Percentiles rank a stretch among this genome's conserved stretches.
Conservation (phyloP, 2,329 filamentous ascomycete genomes). For the Coniochaeta pulveracea region DNA sequence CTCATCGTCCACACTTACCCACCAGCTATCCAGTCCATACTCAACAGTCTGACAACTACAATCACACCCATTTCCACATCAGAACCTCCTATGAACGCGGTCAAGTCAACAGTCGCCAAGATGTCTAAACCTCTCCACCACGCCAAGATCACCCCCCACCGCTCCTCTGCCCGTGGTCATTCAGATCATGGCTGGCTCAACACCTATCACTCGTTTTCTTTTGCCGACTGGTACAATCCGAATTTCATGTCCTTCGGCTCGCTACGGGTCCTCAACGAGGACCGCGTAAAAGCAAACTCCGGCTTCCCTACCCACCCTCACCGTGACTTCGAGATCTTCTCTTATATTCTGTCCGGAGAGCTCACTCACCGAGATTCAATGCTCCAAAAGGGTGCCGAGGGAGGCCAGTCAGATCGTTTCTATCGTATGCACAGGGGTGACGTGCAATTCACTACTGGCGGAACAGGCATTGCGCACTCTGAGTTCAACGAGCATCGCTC, state of each 20-base stretch:
- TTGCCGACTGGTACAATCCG: slow-evolving; percentile 62
- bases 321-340: slow-evolving; percentile 82
- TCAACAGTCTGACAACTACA: slow-evolving; percentile 4
- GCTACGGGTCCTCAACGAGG: slow-evolving; percentile 79
- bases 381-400: slow-evolving; percentile 58
- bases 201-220: slow-evolving; percentile 78
- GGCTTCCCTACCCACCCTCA: slow-evolving; percentile 83
- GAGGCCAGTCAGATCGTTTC: slow-evolving; percentile 48
- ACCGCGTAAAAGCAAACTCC: slow-evolving; percentile 60
- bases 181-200: slow-evolving; percentile 80
- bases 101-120: slow-evolving; percentile 32
- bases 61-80: slow-evolving; percentile 5
- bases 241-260: slow-evolving; percentile 59
- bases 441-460: slow-evolving; percentile 85
- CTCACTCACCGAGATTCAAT: slow-evolving; percentile 82
- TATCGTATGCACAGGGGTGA: slow-evolving; percentile 66
- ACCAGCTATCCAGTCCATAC: slow-evolving; percentile 5
- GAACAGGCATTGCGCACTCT: slow-evolving; percentile 67
- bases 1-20: slow-evolving; percentile 15
- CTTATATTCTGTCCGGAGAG: slow-evolving; percentile 75
- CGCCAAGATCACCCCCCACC: slow-evolving; percentile 65
- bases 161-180: slow-evolving; percentile 62
- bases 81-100: slow-evolving; percentile 16
- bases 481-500: slow-evolving; percentile 68
- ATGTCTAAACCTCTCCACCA: slow-evolving; percentile 55